Evolutionary conservation across 2,329 filamentous ascomycete genomes (phyloP), one percentile per base, ranked within the genome.

Genomic region (Penicillium aurantiogriseum): DNA sequence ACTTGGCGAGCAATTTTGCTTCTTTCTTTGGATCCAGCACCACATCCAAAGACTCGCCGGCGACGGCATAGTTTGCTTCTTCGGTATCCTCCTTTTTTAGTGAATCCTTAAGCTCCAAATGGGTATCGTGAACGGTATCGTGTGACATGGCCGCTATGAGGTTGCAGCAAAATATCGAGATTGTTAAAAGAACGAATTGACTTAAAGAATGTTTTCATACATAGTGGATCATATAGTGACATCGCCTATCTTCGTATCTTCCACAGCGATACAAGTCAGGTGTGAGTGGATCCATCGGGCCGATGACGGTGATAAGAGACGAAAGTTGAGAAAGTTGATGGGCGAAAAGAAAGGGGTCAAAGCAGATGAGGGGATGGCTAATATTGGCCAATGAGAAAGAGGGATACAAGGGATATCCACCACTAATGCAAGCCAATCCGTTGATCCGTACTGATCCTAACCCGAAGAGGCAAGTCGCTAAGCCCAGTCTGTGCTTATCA

Each of bases 1-100:
- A 69, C 57, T 82, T 82, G 21, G 71, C 66, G 5, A 83, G 73
- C 2, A 83, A 69, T 53, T 74, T 77, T 49, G 67, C 71, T 64
- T 83, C 81, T 52, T 77, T 78, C 21, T 65, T 71, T 1, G 75
- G 72, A 58, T 83, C 80, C 19, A 83, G 64, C 8, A 65, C 61
- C 21, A 70, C 58, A 42, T 71, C 66, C 3, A 63, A 54, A 27
- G 61, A 53, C 19, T 64, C 68, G 8, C 62, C 61, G 11, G 64
- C 19, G 2, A 57, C 48, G 15, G 54, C 38, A 8, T 66, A 63
- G 7, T 66, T 52, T n/a, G 42, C 27, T 21, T 40, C 25, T 9
- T 63, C 47, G 11, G 53, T 51, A 11, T 21, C 47, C 9, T 60
- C 54, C 17, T 69, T 63, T 15, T 58, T 55, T n/a, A 58, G 31